Evolutionary conservation across 164 flowering plant species (phyloP).

Genomic region (Piper longum): DNA sequence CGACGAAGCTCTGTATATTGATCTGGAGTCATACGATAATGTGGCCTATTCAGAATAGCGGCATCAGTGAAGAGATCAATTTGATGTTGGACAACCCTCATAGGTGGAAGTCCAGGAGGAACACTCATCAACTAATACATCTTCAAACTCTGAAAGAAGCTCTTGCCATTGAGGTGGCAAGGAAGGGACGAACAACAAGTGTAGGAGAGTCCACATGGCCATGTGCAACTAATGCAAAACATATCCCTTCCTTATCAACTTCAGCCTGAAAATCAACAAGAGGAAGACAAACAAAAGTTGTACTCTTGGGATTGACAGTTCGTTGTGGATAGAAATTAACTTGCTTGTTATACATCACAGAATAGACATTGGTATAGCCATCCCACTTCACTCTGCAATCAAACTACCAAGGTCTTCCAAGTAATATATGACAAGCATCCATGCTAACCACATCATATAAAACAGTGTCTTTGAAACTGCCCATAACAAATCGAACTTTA

Average conservation of each 20-base stretch:
- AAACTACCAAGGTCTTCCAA: not conserved
- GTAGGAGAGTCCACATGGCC: too few relatives aligned
- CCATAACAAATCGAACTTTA: not conserved
- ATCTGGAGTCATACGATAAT: slow-evolving; percentile 4
- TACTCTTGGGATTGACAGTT: not conserved
- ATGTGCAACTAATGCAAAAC: too few relatives aligned
- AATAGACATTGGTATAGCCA: not conserved
- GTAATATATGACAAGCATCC: not conserved
- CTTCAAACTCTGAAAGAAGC: too few relatives aligned
- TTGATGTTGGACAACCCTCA: too few relatives aligned
- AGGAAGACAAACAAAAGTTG: not conserved
- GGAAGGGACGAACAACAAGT: too few relatives aligned
- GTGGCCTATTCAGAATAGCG: slow-evolving; percentile 1
- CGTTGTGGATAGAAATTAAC: not conserved
- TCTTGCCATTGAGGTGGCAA: too few relatives aligned
- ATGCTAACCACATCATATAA: not conserved
- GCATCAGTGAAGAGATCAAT: not conserved
- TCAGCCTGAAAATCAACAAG: not conserved
- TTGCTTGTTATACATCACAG: not conserved
- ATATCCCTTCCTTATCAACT: too few relatives aligned
- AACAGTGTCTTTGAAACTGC: not conserved
- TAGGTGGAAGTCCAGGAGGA: too few relatives aligned
- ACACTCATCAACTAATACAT: too few relatives aligned
- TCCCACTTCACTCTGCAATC: not conserved
- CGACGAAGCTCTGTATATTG: slow-evolving; percentile 5